Base-by-base conservation (phyloP, 2,329 filamentous ascomycete genomes). In the Fusarium keratoplasticum region DNA sequence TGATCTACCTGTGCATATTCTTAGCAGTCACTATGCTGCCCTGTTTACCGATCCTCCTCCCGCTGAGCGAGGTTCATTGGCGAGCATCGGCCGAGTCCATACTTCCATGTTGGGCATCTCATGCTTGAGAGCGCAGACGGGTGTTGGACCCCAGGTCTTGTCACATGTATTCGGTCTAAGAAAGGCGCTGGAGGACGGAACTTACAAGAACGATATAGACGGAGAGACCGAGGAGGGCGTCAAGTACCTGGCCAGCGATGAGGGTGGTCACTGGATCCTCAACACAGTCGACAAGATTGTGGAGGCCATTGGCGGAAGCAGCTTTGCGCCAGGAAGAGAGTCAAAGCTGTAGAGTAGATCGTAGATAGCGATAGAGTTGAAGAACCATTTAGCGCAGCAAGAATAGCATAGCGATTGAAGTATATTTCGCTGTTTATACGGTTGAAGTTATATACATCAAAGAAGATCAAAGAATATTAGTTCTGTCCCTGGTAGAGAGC, bases 141-240 rank as follows among this genome's bases (percentile, higher is more conserved):
- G 94, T 1, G 94, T 96, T 0, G 94, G 91, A 0, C 94, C 94
- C 1, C 94, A 96, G 85, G 93, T 97, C 14, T 83, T 93, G 20
- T 94, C 92, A 74, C 94, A 97, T 82, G 87, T 96, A 0, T 96
- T 95, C 83, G 94, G 94, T 0, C 80, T 97, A 82, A 84, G 93
- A 67, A 96, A 96, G 85, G 93, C 90, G 1, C 87, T 93, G 61
- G 90, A 93, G 72, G 91, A 95, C 81, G 93, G 92, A 1, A 86
- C 84, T 22, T 87, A 87, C 83, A 77, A 76, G 73, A 74, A 71
- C 11, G 83, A 83, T 36, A 77, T 74, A 27, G 78, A 81, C 47
- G 78, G 76, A 0, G 80, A 81, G 68, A 83, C 78, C 3, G 80
- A 84, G 35, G 81, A 84, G 69, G 76, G 65, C 3, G 77, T 80